Evolutionary conservation across 345 rosid species (phyloP).

Genomic region (Brassica napus): Da-Ae NC_063435.1:24573001-24573500

Average conservation of each 20-base stretch:
- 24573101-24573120: slow-evolving; percentile 35
- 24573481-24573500: too few species aligned
- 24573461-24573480: neutral
- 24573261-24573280: slow-evolving; percentile 42
- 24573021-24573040: slow-evolving; percentile 32
- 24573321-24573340: neutral
- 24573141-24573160: slow-evolving; percentile 11
- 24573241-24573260: slow-evolving; percentile 61
- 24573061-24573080: slow-evolving; percentile 41
- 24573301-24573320: neutral
- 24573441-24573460: neutral
- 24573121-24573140: neutral
- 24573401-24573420: neutral
- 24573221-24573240: slow-evolving; percentile 58
- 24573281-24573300: neutral
- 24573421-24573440: neutral
- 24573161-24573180: slow-evolving; percentile 28
- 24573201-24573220: slow-evolving; percentile 48
- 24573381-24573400: neutral
- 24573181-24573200: slow-evolving; percentile 45
- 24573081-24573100: slow-evolving; percentile 37
- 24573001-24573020: slow-evolving; percentile 19
- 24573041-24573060: slow-evolving; percentile 39
- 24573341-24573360: neutral
- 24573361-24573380: neutral